These are phyloP conservation scores for Lachnellula subtilissima DNA, from an alignment of 2,329 filamentous ascomycete species.

Conservation along the genomic window DNA sequence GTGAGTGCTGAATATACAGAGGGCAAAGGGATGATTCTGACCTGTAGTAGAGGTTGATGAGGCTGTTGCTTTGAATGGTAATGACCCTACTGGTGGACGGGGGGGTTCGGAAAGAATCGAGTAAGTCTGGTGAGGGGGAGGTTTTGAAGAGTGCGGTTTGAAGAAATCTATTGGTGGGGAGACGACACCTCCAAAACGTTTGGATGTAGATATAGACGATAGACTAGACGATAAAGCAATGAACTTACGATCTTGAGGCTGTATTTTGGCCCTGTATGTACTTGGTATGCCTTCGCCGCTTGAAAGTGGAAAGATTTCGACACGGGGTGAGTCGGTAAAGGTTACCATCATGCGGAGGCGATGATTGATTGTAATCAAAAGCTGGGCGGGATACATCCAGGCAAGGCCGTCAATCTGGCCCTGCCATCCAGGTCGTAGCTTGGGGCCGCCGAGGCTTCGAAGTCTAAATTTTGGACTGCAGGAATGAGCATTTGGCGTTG, in stretches of 20 bases:
- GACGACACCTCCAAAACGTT: too few relatives aligned
- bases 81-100: background rate
- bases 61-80: background rate
- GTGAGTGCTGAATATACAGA: conserved; percentile 9
- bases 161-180: background rate
- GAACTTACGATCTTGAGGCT: background rate
- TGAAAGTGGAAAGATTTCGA: background rate
- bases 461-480: background rate
- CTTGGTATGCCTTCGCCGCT: background rate
- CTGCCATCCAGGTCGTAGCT: too few relatives aligned
- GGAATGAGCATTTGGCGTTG: background rate
- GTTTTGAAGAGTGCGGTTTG: background rate
- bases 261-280: background rate
- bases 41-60: background rate
- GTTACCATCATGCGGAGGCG: too few relatives aligned
- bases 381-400: too few relatives aligned
- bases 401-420: too few relatives aligned
- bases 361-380: too few relatives aligned
- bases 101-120: background rate
- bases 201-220: background rate
- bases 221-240: background rate
- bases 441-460: background rate
- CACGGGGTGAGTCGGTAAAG: too few relatives aligned
- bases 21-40: background rate
- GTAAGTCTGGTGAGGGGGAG: background rate